Percentiles rank a stretch among this genome's conserved stretches.
These are phyloP conservation scores for Actinomucor elegans DNA, from an alignment of 371 early-diverging fungal species.

Conservation along the genomic window DNA sequence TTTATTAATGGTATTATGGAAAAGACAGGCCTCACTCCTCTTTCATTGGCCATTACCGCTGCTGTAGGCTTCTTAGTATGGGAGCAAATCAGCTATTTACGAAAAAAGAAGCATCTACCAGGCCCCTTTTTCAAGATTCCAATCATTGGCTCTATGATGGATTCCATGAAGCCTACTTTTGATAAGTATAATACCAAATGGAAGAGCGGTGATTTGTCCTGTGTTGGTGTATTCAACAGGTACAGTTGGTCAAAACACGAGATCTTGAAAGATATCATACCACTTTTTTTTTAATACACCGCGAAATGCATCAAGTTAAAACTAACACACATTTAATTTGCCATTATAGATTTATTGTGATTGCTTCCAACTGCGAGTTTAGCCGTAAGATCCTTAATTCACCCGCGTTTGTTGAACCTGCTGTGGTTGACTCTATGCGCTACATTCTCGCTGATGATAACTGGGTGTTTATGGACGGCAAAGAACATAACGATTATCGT, in stretches of 20 bases:
- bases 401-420: constrained; percentile 23
- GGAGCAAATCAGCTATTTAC: constrained; percentile 25
- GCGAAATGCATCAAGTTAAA: too few species aligned
- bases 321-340: background rate
- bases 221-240: constrained; percentile 31
- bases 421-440: constrained; percentile 29
- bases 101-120: constrained; percentile 26
- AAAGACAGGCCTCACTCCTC: constrained; percentile 9
- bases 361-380: constrained; percentile 29
- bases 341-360: constrained; percentile 25
- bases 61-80: constrained; percentile 19
- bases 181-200: constrained; percentile 31
- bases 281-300: background rate
- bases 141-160: constrained; percentile 29
- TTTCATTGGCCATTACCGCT: constrained; percentile 14
- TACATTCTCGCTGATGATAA: constrained; percentile 26
- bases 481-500: constrained; percentile 22
- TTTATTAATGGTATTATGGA: background rate
- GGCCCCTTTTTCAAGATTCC: constrained; percentile 28
- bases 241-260: too few species aligned
- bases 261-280: background rate
- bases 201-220: constrained; percentile 31
- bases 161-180: constrained; percentile 30
- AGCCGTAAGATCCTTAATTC: constrained; percentile 28
- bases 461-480: constrained; percentile 31